These are phyloP conservation scores for Suillus lakei DNA, from an alignment of 768 basidiomycete genomes.

Conservation along the genomic window DNA sequence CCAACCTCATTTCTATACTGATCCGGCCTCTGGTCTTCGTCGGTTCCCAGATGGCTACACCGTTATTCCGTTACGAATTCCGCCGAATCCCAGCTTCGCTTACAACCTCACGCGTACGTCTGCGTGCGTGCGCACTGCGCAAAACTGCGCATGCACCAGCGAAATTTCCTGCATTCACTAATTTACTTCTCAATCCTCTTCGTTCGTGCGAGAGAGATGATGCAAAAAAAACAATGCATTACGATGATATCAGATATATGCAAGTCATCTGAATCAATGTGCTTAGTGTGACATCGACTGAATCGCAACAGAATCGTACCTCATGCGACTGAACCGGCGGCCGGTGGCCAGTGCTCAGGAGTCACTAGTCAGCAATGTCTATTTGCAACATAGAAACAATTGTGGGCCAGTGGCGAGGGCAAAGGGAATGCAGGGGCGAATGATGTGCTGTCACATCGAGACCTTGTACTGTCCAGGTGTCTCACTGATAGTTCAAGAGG, in stretches of 20 bases:
- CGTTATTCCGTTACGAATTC: too few relatives aligned
- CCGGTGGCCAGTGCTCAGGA: background rate
- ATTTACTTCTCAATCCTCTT: background rate
- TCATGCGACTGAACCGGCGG: too few relatives aligned
- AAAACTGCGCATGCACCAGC: background rate
- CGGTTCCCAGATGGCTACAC: too few relatives aligned
- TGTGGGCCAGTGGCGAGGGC: background rate
- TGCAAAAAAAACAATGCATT: background rate
- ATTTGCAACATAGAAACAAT: background rate
- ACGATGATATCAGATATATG: background rate
- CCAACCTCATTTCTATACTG: too few relatives aligned
- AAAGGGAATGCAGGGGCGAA: background rate
- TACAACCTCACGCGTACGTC: too few relatives aligned
- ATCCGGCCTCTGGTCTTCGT: too few relatives aligned
- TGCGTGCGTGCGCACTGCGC: too few relatives aligned
- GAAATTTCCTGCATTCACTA: background rate
- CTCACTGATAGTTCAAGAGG: background rate
- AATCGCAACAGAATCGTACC: background rate
- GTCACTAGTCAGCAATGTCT: background rate
- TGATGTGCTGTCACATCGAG: background rate
- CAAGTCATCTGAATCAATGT: background rate
- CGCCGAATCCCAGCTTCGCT: too few relatives aligned
- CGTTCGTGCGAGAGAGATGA: background rate
- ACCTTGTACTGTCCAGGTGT: background rate
- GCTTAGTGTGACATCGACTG: background rate